Evolutionary conservation across 148 eudicot genomes (phyloP).

Genomic region (Camellia japonica): DNA sequence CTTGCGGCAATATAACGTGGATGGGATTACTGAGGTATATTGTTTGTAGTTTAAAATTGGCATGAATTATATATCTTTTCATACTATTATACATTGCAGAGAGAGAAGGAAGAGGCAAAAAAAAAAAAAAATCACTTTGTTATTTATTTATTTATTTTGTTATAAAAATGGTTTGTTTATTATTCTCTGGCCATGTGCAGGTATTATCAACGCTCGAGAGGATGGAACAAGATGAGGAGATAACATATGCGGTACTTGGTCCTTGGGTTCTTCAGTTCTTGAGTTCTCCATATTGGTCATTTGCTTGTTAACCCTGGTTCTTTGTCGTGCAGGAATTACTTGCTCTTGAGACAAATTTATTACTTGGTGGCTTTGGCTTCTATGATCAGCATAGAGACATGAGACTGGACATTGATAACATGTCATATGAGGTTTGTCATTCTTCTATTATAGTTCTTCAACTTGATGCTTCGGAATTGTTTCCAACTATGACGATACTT

Average conservation of each 20-base stretch:
- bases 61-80: constrained; percentile 6
- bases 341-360: constrained; percentile 74
- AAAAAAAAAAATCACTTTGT: too few species aligned
- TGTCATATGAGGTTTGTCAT: constrained; percentile 79
- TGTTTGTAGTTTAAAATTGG: background rate
- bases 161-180: background rate
- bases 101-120: background rate
- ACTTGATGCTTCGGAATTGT: background rate
- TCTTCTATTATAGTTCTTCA: too few species aligned
- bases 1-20: constrained; percentile 49
- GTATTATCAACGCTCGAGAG: constrained; percentile 74
- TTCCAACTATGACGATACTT: background rate
- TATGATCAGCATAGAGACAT: constrained; percentile 92
- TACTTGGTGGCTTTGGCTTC: constrained; percentile 62
- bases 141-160: background rate
- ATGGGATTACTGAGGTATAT: constrained; percentile 87
- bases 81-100: background rate
- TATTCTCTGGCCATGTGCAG: constrained; percentile 30
- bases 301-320: constrained; percentile 2
- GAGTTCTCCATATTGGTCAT: background rate
- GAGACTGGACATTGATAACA: constrained; percentile 94
- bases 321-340: constrained; percentile 60
- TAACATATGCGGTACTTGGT: constrained; percentile 66
- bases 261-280: background rate
- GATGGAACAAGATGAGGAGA: constrained; percentile 78